Conservation (phyloP, 768 basidiomycete species). For the Boletales sp. region DNA sequence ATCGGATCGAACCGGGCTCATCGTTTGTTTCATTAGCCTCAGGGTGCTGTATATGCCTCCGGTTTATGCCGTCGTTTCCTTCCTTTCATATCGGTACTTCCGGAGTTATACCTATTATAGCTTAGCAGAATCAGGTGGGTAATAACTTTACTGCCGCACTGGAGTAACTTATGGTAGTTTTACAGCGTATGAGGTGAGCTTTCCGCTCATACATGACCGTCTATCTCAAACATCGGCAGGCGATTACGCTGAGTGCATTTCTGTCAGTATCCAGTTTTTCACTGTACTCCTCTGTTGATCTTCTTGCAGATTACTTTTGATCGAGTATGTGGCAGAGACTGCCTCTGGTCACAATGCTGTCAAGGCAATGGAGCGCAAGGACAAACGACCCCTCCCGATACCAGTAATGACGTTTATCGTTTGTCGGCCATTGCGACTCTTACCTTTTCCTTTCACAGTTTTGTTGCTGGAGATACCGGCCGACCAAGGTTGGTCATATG, state of each 20-base stretch:
- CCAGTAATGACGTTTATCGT: constrained; percentile 42
- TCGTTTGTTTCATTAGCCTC: constrained; percentile 38
- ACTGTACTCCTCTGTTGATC: neutral
- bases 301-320: constrained; percentile 59
- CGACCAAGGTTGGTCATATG: constrained; percentile 56
- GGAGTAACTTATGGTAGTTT: constrained; percentile 23
- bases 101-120: constrained; percentile 67
- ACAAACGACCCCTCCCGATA: constrained; percentile 68
- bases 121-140: constrained; percentile 48
- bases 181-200: constrained; percentile 64
- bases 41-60: constrained; percentile 84
- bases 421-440: neutral
- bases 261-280: constrained; percentile 46
- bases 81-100: constrained; percentile 84
- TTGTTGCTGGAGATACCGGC: constrained; percentile 78
- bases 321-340: constrained; percentile 80
- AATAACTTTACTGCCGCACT: neutral
- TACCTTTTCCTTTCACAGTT: constrained; percentile 41
- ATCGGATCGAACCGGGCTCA: neutral
- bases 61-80: constrained; percentile 78
- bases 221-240: constrained; percentile 40
- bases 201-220: constrained; percentile 1
- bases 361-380: constrained; percentile 72
- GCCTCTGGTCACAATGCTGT: constrained; percentile 58
- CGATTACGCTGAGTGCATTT: constrained; percentile 83